Conservation (phyloP, 495 filamentous ascomycete species). For the Thozetella sp. region DNA sequence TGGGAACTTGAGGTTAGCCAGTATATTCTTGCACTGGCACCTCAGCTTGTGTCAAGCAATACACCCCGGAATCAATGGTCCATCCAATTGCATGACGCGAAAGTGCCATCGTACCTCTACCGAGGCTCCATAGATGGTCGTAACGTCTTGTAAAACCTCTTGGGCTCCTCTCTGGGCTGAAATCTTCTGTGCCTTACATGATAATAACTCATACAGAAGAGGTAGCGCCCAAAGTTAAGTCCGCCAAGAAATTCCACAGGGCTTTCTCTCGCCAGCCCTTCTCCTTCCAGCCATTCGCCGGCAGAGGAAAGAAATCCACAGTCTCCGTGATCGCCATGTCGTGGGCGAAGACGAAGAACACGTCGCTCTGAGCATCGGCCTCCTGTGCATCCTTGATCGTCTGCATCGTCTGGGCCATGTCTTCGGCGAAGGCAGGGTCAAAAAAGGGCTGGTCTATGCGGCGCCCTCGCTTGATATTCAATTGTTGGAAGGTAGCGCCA, state of each 20-base stretch:
- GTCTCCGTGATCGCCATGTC: slow-evolving; percentile 39
- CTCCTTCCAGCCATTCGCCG: slow-evolving; percentile 8
- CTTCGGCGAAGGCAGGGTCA: slow-evolving; percentile 14
- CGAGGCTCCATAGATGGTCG: too few relatives aligned
- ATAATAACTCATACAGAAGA: too few relatives aligned
- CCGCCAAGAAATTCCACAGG: slow-evolving; percentile 5
- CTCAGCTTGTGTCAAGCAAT: too few relatives aligned
- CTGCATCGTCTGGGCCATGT: slow-evolving; percentile 22
- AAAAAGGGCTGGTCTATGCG: slow-evolving; percentile 31
- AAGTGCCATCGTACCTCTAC: too few relatives aligned
- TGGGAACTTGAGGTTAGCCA: too few relatives aligned
- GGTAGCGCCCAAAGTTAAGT: too few relatives aligned
- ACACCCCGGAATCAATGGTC: too few relatives aligned
- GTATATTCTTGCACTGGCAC: too few relatives aligned
- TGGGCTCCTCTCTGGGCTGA: too few relatives aligned
- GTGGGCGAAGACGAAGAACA: slow-evolving; percentile 50
- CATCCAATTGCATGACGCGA: too few relatives aligned
- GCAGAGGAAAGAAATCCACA: slow-evolving; percentile 44
- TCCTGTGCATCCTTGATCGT: slow-evolving; percentile 37
- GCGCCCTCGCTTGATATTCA: slow-evolving; percentile 4
- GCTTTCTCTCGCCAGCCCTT: slow-evolving; percentile 10
- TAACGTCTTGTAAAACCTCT: too few relatives aligned
- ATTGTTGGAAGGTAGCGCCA: not conserved
- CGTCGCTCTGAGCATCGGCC: slow-evolving; percentile 45
- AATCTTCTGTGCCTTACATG: too few relatives aligned